Evolutionary conservation across 2,329 filamentous ascomycete species (phyloP).

Genomic region (Fusarium sterilihyphosum): DNA sequence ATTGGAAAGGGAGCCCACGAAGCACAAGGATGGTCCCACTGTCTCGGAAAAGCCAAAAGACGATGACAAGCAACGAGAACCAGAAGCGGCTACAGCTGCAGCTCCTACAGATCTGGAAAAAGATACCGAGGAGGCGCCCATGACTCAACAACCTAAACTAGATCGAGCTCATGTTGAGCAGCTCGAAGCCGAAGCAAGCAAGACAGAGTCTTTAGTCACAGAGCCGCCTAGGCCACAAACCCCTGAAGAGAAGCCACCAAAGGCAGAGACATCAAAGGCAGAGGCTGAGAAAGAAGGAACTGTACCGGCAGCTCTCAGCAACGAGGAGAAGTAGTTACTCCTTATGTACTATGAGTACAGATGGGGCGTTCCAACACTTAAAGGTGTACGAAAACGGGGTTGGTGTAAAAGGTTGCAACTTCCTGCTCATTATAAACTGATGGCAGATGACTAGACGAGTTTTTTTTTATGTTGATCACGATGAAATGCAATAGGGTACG

Average conservation of each 20-base stretch:
- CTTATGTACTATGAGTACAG: not conserved
- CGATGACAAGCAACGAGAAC: not conserved
- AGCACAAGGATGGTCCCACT: not conserved
- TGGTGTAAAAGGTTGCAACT: not conserved
- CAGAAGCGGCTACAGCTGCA: not conserved
- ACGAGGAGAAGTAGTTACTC: constrained; percentile 7
- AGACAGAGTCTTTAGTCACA: not conserved
- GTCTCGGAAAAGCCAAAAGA: not conserved
- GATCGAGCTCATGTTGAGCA: not conserved
- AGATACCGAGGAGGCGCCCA: not conserved
- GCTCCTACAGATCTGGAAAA: not conserved
- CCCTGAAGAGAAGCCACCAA: not conserved
- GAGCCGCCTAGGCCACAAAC: not conserved
- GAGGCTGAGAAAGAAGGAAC: not conserved
- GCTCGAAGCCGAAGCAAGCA: not conserved
- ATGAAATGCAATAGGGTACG: constrained; percentile 12
- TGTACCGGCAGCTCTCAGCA: not conserved
- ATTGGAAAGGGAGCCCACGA: not conserved
- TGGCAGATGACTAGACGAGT: constrained; percentile 30
- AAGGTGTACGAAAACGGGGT: not conserved
- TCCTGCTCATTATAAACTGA: constrained; percentile 4
- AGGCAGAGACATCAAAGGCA: not conserved
- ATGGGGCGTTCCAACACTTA: not conserved
- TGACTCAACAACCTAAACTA: constrained; percentile 5
- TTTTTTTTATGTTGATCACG: constrained; percentile 31